Conservation (phyloP, 176 grass and related monocot species). For the Ensete ventricosum region DNA sequence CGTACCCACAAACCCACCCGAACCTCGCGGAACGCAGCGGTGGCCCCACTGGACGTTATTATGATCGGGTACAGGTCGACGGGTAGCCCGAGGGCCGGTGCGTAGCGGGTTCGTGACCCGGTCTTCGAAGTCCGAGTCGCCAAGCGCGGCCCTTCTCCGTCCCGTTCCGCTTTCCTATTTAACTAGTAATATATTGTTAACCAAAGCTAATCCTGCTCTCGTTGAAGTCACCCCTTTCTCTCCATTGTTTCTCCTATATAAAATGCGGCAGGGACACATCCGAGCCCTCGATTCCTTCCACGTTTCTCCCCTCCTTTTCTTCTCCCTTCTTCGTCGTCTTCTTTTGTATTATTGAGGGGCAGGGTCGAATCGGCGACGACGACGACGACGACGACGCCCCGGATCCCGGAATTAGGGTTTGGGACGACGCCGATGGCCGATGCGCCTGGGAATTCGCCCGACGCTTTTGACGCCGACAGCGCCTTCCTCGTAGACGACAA, state of each 20-base stretch:
- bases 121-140: too few relatives aligned
- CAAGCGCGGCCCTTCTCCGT: too few relatives aligned
- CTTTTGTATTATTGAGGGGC: not conserved
- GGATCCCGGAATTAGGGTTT: constrained; percentile 20
- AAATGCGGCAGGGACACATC: not conserved
- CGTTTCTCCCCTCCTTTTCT: not conserved
- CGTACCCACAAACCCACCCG: too few relatives aligned
- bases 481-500: constrained; percentile 33
- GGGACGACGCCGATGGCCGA: constrained; percentile 41
- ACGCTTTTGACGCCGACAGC: not conserved
- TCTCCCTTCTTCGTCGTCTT: constrained; percentile 25
- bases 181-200: too few relatives aligned
- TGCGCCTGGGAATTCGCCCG: constrained; percentile 23
- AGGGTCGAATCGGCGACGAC: not conserved
- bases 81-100: too few relatives aligned
- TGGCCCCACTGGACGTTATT: too few relatives aligned
- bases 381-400: not conserved
- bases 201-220: too few relatives aligned
- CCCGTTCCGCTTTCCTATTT: too few relatives aligned
- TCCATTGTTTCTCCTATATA: not conserved
- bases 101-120: too few relatives aligned
- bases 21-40: too few relatives aligned
- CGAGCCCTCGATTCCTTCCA: not conserved
- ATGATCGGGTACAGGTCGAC: too few relatives aligned
- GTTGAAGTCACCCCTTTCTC: not conserved